Evolutionary conservation across 129 eudicot genomes (phyloP).

Genomic region (Glebionis coronaria): DNA sequence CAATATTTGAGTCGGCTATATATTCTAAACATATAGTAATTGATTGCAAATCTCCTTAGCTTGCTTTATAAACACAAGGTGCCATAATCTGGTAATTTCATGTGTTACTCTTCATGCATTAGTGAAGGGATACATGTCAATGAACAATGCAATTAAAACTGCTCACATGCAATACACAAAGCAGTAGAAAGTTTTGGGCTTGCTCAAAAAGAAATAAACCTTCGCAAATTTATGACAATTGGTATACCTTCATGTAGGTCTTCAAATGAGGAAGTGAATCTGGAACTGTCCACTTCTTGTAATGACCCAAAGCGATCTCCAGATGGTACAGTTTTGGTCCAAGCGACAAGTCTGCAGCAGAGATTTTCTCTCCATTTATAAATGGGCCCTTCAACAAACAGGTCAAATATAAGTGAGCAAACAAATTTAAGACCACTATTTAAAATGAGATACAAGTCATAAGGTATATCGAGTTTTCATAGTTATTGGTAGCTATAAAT

Average conservation of each 20-base stretch:
- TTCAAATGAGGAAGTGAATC: conserved; percentile 73
- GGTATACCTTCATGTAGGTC: conserved; percentile 78
- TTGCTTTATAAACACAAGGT: no score
- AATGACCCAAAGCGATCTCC: conserved; percentile 86
- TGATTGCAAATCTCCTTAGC: neutral
- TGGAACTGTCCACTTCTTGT: conserved; percentile 84
- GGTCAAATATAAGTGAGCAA: conserved; percentile 10
- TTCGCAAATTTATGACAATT: neutral
- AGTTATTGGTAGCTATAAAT: neutral
- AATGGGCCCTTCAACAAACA: conserved; percentile 66
- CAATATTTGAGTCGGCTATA: neutral
- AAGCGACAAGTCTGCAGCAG: conserved; percentile 93
- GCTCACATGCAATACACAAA: conserved; percentile 8
- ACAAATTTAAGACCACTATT: conserved; percentile 2
- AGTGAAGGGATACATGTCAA: no score
- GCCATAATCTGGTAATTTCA: no score
- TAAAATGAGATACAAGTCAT: no score
- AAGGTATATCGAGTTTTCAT: neutral
- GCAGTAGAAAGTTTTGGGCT: neutral
- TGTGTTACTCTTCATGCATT: no score
- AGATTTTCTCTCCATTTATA: conserved; percentile 67
- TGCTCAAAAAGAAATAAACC: neutral
- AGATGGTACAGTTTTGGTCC: conserved; percentile 90
- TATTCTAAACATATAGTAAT: neutral
- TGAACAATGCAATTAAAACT: neutral